A percentile compares a stretch with the other conserved stretches of the same genome.
Conservation (phyloP, 2,329 filamentous ascomycete genomes). For the Aspergillus fructus region DNA sequence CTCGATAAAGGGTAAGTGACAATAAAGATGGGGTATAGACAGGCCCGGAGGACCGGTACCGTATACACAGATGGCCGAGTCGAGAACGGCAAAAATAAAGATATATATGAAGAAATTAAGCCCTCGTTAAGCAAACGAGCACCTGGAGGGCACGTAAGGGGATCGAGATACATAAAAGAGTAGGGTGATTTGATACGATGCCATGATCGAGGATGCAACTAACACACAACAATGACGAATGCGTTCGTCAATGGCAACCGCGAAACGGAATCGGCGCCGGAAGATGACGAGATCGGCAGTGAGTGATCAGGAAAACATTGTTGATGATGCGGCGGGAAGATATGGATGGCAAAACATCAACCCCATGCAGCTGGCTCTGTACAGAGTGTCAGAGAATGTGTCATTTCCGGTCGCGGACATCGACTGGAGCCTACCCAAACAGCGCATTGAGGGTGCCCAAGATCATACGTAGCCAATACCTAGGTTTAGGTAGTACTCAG, state of each 20-base stretch:
- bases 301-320: constrained; percentile 10
- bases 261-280: constrained; percentile 14
- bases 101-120: constrained; percentile 1
- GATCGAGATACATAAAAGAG: constrained; percentile 27
- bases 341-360: constrained; percentile 10
- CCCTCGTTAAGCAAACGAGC: constrained; percentile 7
- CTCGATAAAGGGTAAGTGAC: neutral
- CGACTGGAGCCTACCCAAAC: neutral
- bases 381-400: constrained; percentile 7
- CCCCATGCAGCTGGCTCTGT: constrained; percentile 1
- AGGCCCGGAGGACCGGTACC: neutral
- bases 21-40: constrained; percentile 1
- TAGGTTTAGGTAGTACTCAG: neutral
- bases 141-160: constrained; percentile 16
- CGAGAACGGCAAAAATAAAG: neutral
- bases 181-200: constrained; percentile 13
- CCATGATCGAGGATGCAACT: constrained; percentile 22
- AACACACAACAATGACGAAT: constrained; percentile 29
- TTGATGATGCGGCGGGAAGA: constrained; percentile 10
- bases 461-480: neutral
- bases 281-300: constrained; percentile 16
- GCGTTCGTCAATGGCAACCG: constrained; percentile 18
- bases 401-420: constrained; percentile 19
- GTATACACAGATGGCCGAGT: neutral
- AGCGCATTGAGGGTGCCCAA: neutral